These are phyloP conservation scores for Fusarium citri DNA, from an alignment of 2,329 filamentous ascomycete genomes.

Conservation along the genomic window DNA sequence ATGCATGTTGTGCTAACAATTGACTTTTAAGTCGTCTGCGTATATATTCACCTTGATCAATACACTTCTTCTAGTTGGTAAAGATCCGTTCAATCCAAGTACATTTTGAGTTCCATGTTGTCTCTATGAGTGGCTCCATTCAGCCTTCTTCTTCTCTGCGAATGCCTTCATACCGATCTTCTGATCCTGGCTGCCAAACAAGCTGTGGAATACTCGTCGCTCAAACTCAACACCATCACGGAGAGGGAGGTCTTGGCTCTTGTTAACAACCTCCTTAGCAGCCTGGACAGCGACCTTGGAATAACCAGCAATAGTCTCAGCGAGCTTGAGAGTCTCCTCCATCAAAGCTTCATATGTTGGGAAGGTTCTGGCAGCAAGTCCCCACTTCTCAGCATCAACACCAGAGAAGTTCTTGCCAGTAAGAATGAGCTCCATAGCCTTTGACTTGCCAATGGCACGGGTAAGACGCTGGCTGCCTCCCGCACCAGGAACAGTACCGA, in stretches of 20 bases:
- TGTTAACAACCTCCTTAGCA: constrained; percentile 98
- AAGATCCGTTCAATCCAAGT: not conserved
- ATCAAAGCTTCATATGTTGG: constrained; percentile 84
- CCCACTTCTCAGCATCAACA: constrained; percentile 88
- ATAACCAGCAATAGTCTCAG: constrained; percentile 89
- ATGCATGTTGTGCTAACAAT: not conserved
- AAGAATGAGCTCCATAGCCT: constrained; percentile 91
- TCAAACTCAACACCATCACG: constrained; percentile 95
- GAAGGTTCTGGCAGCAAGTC: constrained; percentile 86
- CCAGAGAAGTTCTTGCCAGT: constrained; percentile 88
- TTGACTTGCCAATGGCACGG: constrained; percentile 82
- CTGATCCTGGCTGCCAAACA: constrained; percentile 96
- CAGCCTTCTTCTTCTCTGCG: constrained; percentile 91
- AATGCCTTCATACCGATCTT: constrained; percentile 98
- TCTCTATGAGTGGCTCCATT: constrained; percentile 83
- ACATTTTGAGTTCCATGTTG: not conserved
- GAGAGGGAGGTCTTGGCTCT: constrained; percentile 91
- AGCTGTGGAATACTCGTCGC: constrained; percentile 87
- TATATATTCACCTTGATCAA: not conserved
- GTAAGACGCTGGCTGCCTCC: constrained; percentile 92
- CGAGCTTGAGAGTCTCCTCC: constrained; percentile 82
- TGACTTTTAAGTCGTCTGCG: constrained; percentile 1
- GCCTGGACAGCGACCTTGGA: constrained; percentile 89
- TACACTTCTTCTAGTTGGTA: not conserved
- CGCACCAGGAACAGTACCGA: constrained; percentile 91